Evolutionary conservation across 2,329 filamentous ascomycete species (phyloP), one percentile per base, ranked within the genome.

Genomic region (Alternaria metachromatica): DNA sequence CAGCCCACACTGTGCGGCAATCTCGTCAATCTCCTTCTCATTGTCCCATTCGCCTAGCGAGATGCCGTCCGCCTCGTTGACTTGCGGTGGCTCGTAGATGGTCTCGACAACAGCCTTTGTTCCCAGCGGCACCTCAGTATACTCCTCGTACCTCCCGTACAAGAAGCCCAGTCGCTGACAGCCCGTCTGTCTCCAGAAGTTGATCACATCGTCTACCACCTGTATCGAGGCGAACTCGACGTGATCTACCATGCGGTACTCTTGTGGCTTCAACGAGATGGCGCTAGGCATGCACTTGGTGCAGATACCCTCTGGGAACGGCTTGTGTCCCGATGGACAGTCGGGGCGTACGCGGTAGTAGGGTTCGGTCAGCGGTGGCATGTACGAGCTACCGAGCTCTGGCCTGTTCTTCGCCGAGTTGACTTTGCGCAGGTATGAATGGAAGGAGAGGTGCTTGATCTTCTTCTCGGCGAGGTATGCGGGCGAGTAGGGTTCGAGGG

Each of bases 361-460:
- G 1, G 95, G 95, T 80, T 99, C 96, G 60, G 88, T 93, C 12
- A 99, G 87, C 2, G 96, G 96, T 12, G 96, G 96, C 83, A 99
- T 98, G 78, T 96, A 99, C 7, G 96, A 98, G 80, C 89, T 94
- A 62, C 93, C 94, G 1, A 93, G 87, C 81, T 99, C 95, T 30
- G 95, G 92, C 79, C 97, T 97, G 83, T 99, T 99, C 68, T 96
- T 98, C 13, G 93, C 92, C 13, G 94, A 90, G 82, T 99, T 99
- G 81, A 97, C 90, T 80, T 99, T 99, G 69, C 94, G 90, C 49
- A 99, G 86, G 79, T 98, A 90, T 5, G 94, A 92, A 81, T 99
- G 96, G 82, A 98, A 97, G 0, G 96, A 98, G 26, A 96, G 86
- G 80, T 99, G 97, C 81, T 99, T 99, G 86, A 99, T 97, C 86